Evolutionary conservation across 352 stramenopile species (phyloP), one percentile per base, ranked within the genome.

Genomic region (Globisporangium cylindrosporum): DNA sequence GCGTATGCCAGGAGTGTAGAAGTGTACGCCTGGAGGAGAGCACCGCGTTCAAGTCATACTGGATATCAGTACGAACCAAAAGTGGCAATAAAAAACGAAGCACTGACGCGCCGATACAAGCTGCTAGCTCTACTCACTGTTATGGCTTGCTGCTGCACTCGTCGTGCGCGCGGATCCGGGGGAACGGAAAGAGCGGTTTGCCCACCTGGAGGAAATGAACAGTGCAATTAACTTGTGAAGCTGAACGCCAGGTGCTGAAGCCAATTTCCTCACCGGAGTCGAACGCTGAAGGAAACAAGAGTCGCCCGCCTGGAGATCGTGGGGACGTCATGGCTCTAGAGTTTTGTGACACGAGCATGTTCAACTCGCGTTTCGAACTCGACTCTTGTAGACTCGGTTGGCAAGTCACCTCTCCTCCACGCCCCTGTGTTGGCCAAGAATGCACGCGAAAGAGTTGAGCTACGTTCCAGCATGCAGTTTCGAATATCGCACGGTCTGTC

Each of bases 1-100:
- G 72, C 68, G 29, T 77, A 80, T 34, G 77, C 62, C 0, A 80
- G 65, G 29, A 80, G 48, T 14, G 71, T 77, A 8, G 65, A 77
- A 27, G 73, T 80, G 66, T 80, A 80, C 25, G 53, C 73, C 49
- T 77, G 27, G 25, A n/a, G n/a, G 41, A 22, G 18, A 54, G 46
- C 24, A 60, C 24, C 36, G 15, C 25, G 25, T 38, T 59, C 24
- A 36, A 51, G 15, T 3, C 34, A 60, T 12, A 46, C 6, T 46
- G 3, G 55, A 6, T n/a, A 57, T 57, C 38, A 57, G 29, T 10
- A 41, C 38, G 38, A 8, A 56, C 22, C 9, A 27, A 34, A 60
- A 55, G 43, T 1, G 6, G 43, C 18, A 7, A 43, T 54, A 32
- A 7, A 32, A 25, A 18, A 18, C 10, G 25, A 22, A 60, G 2